Conservation (phyloP, 1,139 yeast species). For the Suhomyces atakaporum region DNA sequence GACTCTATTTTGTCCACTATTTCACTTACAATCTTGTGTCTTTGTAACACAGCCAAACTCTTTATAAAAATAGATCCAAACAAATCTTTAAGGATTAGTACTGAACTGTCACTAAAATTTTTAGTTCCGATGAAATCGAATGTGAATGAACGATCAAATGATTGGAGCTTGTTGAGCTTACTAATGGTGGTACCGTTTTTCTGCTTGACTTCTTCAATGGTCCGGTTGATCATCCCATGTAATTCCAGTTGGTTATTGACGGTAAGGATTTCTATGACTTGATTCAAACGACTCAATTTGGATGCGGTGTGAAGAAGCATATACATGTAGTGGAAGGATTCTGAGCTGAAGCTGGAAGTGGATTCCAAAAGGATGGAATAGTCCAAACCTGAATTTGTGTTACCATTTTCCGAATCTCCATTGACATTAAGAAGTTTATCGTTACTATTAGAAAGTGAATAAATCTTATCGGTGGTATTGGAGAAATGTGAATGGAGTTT, state of each 20-base stretch:
- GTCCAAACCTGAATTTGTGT: constrained; percentile 20
- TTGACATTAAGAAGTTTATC: constrained; percentile 4
- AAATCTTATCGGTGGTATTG: constrained; percentile 14
- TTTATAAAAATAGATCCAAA: constrained; percentile 69
- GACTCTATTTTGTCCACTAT: constrained; percentile 32
- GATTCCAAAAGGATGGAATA: constrained; percentile 34
- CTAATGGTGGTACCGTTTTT: constrained; percentile 37
- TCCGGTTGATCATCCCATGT: constrained; percentile 55
- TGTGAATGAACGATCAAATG: constrained; percentile 27
- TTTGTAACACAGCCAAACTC: constrained; percentile 64
- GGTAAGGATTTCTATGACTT: constrained; percentile 56
- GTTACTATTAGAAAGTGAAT: constrained; percentile 2
- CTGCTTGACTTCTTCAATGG: constrained; percentile 64
- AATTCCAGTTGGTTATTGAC: constrained; percentile 46
- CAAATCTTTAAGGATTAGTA: constrained; percentile 64
- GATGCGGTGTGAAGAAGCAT: constrained; percentile 59
- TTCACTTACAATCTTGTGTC: constrained; percentile 66
- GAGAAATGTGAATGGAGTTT: constrained; percentile 31
- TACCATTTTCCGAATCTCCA: constrained; percentile 15
- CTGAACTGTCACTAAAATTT: constrained; percentile 48
- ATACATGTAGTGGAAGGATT: constrained; percentile 59
- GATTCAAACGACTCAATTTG: constrained; percentile 63
- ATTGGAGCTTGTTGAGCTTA: constrained; percentile 35
- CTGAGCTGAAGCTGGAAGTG: constrained; percentile 32
- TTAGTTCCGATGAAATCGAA: constrained; percentile 28